phyloP scores from a whole-genome alignment of 257 asterid genomes.

The Przewalskia tangutica region DNA sequence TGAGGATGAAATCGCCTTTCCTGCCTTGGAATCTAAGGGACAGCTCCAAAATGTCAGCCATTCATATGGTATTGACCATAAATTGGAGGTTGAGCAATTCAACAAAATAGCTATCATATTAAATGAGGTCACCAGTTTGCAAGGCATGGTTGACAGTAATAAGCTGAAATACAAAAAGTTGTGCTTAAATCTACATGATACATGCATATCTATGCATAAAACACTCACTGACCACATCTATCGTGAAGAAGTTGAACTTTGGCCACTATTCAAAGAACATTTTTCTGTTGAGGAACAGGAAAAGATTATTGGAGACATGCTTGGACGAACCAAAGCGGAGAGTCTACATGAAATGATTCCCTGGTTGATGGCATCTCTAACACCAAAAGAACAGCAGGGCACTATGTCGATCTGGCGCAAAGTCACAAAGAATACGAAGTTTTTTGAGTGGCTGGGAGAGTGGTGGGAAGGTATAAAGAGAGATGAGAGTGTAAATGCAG shows the following conservation, averaged over 20 bases:
- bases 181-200: slow-evolving; percentile 48
- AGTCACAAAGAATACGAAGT: slow-evolving; percentile 51
- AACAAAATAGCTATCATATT: slow-evolving; percentile 36
- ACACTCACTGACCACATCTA: slow-evolving; percentile 58
- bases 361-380: slow-evolving; percentile 65
- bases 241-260: slow-evolving; percentile 67
- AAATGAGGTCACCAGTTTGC: slow-evolving; percentile 32
- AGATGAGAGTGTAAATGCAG: slow-evolving; percentile 23
- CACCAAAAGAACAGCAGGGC: slow-evolving; percentile 46
- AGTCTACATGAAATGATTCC: slow-evolving; percentile 58
- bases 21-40: slow-evolving; percentile 71
- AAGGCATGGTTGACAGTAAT: slow-evolving; percentile 11
- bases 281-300: slow-evolving; percentile 73
- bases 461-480: slow-evolving; percentile 71
- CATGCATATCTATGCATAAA: slow-evolving; percentile 58
- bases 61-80: slow-evolving; percentile 63
- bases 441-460: slow-evolving; percentile 69
- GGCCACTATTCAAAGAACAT: slow-evolving; percentile 45
- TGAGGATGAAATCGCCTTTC: slow-evolving; percentile 67
- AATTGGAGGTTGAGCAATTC: slow-evolving; percentile 53
- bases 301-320: slow-evolving; percentile 59
- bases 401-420: slow-evolving; percentile 57
- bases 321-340: slow-evolving; percentile 59
- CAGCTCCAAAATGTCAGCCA: slow-evolving; percentile 56
- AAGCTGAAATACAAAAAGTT: slow-evolving; percentile 28